Evolutionary conservation across 805 yeast species (phyloP), one percentile per base, ranked within the genome.

Genomic region (Zygotorulaspora florentina): DNA sequence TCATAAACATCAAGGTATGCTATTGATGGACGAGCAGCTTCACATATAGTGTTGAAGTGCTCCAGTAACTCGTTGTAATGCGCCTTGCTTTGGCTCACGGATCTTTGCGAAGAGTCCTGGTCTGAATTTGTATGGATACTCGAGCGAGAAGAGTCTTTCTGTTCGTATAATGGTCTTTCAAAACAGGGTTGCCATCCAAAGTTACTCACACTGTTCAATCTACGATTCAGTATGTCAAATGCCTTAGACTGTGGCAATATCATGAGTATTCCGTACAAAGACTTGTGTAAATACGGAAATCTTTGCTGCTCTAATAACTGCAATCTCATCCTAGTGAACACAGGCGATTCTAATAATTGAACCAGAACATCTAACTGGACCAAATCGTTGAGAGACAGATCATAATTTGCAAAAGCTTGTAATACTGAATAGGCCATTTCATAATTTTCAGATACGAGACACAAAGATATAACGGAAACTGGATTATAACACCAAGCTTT

Each of bases 231-330:
- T 0, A 86, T 80, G n/a, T 77, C 80, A 62, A 87, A 93, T 0
- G 98, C 96, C 10, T 87, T 77, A 0, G 96, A 87, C 62, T 93
- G 99, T 0, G 99, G 99, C 40, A 93, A 67, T 4, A 93, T 74
- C 99, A 93, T 93, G 48, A 93, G 70, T 26, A 93, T 76, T 1
- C 98, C 99, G 62, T 88, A 93, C 26, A 93, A 74, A 43, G 96
- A 86, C 61, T 88, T 87, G 72, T 84, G 87, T 28, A 93, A 68
- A 57, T 76, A 85, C 1, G 95, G 95, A 60, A 85, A 76, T 51
- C 76, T 79, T 39, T 83, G 87, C 1, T 96, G 96, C 58, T 87
- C 95, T 39, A 93, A 69, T n/a, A 93, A 70, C 65, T 91, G 96
- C 44, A 93, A 70, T 47, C 99, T 76, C 52, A 90, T 73, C 56